These are phyloP conservation scores for Phytophthora hibernalis DNA, from an alignment of 352 stramenopile genomes.

Conservation along the genomic window DNA sequence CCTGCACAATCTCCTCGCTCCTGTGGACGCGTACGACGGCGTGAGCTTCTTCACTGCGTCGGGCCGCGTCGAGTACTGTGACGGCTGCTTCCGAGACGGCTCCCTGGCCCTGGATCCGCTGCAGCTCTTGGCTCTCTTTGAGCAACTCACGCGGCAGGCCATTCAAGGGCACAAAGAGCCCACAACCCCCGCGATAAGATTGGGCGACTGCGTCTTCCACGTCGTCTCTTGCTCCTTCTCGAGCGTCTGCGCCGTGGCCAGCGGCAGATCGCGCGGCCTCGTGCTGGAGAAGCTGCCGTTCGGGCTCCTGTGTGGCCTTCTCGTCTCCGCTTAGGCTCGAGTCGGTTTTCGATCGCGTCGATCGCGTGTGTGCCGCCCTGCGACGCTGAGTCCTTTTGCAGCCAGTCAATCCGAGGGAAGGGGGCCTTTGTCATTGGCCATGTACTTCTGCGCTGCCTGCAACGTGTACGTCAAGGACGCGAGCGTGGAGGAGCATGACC, in stretches of 20 bases:
- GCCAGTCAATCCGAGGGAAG: conserved; percentile 25
- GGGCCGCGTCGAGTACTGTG: conserved; percentile 45
- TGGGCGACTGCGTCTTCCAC: conserved; percentile 44
- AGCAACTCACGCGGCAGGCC: conserved; percentile 50
- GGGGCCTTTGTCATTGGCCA: no score
- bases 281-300: conserved; percentile 62
- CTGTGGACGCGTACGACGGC: conserved; percentile 44
- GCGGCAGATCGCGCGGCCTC: conserved; percentile 41
- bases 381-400: conserved; percentile 32
- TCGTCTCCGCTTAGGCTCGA: conserved; percentile 45
- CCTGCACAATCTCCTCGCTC: conserved; percentile 42
- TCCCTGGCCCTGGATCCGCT: conserved; percentile 21
- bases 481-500: conserved; percentile 58
- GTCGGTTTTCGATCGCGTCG: conserved; percentile 41
- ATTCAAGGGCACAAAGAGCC: conserved; percentile 25
- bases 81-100: conserved; percentile 53
- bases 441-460: conserved; percentile 75
- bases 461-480: conserved; percentile 67
- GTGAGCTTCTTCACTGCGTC: conserved; percentile 52
- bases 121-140: conserved; percentile 45
- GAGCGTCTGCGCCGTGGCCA: conserved; percentile 50
- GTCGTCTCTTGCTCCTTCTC: conserved; percentile 57
- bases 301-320: conserved; percentile 54
- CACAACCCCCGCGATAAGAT: conserved; percentile 38
- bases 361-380: conserved; percentile 42